Evolutionary conservation across 495 filamentous ascomycete species (phyloP).

Genomic region (Amorphotheca resinae): DNA sequence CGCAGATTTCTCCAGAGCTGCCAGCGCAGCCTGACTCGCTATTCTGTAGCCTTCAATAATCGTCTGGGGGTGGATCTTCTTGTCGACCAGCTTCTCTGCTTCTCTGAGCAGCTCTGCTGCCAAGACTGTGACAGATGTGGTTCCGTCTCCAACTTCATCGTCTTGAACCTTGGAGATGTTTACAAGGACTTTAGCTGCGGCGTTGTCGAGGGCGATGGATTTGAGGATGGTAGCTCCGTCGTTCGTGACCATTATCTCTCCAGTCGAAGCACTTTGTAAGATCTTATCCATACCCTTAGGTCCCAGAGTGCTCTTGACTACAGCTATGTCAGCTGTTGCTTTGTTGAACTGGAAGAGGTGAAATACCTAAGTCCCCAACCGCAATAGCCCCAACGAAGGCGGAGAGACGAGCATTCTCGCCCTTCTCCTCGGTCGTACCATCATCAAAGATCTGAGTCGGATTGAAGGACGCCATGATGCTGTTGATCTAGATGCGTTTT

Average conservation of each 20-base stretch:
- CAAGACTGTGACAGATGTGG: slow-evolving; percentile 78
- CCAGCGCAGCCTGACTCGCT: slow-evolving; percentile 77
- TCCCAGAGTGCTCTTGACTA: slow-evolving; percentile 93
- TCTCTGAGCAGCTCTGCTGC: slow-evolving; percentile 92
- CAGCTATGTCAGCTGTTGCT: slow-evolving; percentile 10
- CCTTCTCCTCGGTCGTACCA: slow-evolving; percentile 95
- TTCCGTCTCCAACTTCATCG: slow-evolving; percentile 95
- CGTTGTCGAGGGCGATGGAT: slow-evolving; percentile 97
- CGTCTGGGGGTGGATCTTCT: slow-evolving; percentile 97
- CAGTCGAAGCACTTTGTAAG: slow-evolving; percentile 94
- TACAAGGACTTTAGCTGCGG: slow-evolving; percentile 90
- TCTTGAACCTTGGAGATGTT: slow-evolving; percentile 99
- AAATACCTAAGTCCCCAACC: slow-evolving; percentile 54
- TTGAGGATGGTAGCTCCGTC: slow-evolving; percentile 98
- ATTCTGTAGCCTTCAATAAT: slow-evolving; percentile 99
- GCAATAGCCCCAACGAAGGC: slow-evolving; percentile 97
- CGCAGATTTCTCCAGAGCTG: slow-evolving; percentile 69
- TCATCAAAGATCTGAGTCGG: slow-evolving; percentile 98
- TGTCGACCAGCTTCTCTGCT: slow-evolving; percentile 90
- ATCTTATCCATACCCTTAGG: slow-evolving; percentile 99
- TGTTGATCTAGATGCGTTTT: slow-evolving; percentile 4
- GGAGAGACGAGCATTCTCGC: slow-evolving; percentile 95
- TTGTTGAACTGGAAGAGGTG: not conserved
- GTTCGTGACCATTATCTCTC: slow-evolving; percentile 96
- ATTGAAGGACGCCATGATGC: slow-evolving; percentile 46